Conservation (phyloP, 371 early-diverging fungal species). For the Mortierella sp. region DNA sequence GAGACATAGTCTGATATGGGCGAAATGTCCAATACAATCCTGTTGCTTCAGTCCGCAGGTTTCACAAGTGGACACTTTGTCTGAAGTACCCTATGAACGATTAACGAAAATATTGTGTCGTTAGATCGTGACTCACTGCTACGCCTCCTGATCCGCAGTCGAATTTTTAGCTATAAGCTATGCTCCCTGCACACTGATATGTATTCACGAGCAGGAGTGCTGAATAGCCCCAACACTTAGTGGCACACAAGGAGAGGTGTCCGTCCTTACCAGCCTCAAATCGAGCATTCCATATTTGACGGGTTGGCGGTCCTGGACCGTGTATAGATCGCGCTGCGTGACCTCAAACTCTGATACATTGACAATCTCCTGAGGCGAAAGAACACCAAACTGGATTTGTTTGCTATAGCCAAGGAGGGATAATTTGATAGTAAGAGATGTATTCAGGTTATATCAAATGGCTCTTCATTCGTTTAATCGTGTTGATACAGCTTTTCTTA, state of each 20-base stretch:
- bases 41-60: conserved; percentile 93
- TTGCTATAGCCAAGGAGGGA: conserved; percentile 64
- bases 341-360: conserved; percentile 91
- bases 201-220: neutral
- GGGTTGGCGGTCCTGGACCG: conserved; percentile 81
- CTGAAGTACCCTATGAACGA: conserved; percentile 86
- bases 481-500: too few species aligned
- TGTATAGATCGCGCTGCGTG: conserved; percentile 93
- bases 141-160: conserved; percentile 30
- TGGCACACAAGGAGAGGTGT: neutral
- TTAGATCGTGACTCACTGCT: conserved; percentile 30
- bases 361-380: conserved; percentile 87
- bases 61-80: conserved; percentile 86
- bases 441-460: neutral
- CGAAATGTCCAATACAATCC: conserved; percentile 99
- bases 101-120: neutral
- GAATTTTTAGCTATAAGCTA: neutral
- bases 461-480: too few species aligned
- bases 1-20: conserved; percentile 92
- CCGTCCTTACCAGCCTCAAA: conserved; percentile 77
- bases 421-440: neutral
- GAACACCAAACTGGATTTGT: conserved; percentile 91
- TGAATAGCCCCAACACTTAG: neutral
- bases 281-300: conserved; percentile 93
- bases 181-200: neutral